Evolutionary conservation across 148 eudicot genomes (phyloP), one percentile per base, ranked within the genome.

Genomic region (Oxyria digyna): DNA sequence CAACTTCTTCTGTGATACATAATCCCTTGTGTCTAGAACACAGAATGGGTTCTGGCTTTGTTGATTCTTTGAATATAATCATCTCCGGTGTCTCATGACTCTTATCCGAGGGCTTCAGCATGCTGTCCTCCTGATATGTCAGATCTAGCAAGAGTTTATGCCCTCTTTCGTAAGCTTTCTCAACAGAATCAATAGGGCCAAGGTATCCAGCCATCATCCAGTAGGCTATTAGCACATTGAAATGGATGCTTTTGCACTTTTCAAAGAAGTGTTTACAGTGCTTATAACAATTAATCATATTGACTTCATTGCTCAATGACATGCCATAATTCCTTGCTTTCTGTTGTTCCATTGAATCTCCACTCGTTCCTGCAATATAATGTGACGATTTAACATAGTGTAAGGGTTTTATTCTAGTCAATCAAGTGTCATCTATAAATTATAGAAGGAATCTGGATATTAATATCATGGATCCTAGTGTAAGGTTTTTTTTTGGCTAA

Each of bases 141-240:
- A 81, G 78, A 42, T 74, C 73, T 71, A 75, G 52, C 17, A 81
- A 33, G 43, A 78, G 12, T 27, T 23, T 26, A 67, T 78, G 81
- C 3, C 84, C 84, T 37, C 20, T 73, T 57, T 70, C 41, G 35
- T 75, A 78, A 42, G 72, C 70, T 62, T 67, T 57, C 17, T 78
- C 67, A 48, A 81, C 42, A 50, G 46, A 69, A 67, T 17, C 65
- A 7, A 69, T 5, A 12, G 21, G 50, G 17, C 84, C 84, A 4
- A 81, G 73, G 33, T 69, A 78, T 35, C 81, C 84, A 69, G 78
- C 81, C 70, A 81, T 29, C 7, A 81, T 78, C 84, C 81, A 81
- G 68, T 81, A 81, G 18, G 79, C 73, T 66, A 78, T 81, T 63
- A 81, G 54, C 59, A 72, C 81, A 62, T 74, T 69, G 55, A 69